These are phyloP conservation scores for Penicillium decumbens DNA, from an alignment of 2,329 filamentous ascomycete species.

Conservation along the genomic window DNA sequence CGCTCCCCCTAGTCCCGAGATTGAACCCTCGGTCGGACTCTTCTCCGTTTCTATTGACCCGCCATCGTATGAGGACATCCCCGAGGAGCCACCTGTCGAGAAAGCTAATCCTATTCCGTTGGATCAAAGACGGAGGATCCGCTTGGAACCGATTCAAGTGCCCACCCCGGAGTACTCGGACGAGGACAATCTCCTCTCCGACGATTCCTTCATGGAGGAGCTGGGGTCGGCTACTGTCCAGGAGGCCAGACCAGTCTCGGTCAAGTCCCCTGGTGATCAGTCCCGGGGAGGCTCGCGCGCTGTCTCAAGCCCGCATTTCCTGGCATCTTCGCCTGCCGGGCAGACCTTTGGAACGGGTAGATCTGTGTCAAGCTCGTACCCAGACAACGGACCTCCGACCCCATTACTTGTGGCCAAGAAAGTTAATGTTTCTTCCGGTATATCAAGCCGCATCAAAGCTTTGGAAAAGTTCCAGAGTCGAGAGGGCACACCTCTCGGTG, in stretches of 20 bases:
- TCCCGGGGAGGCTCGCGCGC: conserved; percentile 37
- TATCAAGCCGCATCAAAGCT: conserved; percentile 91
- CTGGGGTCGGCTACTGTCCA: conserved; percentile 74
- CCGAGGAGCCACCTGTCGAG: conserved; percentile 21
- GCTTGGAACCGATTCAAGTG: conserved; percentile 52
- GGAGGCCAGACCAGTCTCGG: conserved; percentile 73
- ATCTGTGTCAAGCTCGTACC: conserved; percentile 38
- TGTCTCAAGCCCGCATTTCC: conserved; percentile 38
- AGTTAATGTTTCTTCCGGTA: conserved; percentile 78
- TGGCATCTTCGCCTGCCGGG: conserved; percentile 26
- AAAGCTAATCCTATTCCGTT: conserved; percentile 21
- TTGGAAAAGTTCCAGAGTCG: conserved; percentile 69
- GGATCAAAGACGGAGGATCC: conserved; percentile 34
- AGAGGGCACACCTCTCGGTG: conserved; percentile 32
- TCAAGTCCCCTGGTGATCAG: conserved; percentile 64
- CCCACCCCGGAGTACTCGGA: conserved; percentile 39
- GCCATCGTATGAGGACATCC: conserved; percentile 20
- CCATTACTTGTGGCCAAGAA: conserved; percentile 62
- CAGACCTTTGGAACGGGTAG: conserved; percentile 33
- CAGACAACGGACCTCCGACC: conserved; percentile 30
- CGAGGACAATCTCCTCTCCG: conserved; percentile 46
- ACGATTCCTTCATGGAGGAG: conserved; percentile 81
- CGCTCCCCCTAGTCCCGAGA: conserved; percentile 13
- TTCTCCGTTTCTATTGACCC: conserved; percentile 17
- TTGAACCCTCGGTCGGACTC: conserved; percentile 19